Base-by-base conservation (phyloP, 768 basidiomycete species). In the Hysterangium stoloniferum region DNA sequence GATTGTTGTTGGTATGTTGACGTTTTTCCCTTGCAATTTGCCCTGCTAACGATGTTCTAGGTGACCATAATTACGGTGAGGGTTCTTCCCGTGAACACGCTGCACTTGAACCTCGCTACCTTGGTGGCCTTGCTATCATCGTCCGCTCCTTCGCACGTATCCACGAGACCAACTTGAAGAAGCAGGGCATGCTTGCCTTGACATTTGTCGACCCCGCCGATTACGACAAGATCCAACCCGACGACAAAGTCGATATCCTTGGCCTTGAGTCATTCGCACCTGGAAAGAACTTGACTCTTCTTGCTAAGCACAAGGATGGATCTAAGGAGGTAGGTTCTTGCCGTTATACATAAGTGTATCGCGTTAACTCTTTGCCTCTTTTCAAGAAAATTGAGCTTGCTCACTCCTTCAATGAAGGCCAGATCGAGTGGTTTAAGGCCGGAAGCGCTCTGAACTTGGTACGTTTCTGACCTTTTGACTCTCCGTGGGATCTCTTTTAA, bases 391-490 rank as follows among this genome's bases (percentile, higher is more conserved):
- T 95, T 57, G 42, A 76, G 19, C 82, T 93, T 54, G 87, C 89
- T 22, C 92, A 96, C 69, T 87, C 90, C 11, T 97, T 96, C 77
- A 97, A 98, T 64, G 85, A 91, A 68, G 91, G 91, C 41, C 94
- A 96, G 71, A 94, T 96, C 63, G 90, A 79, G 59, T 96, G 95
- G 94, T 97, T 96, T 83, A 94, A 93, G 77, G 92, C 92, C 61
- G 95, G 95, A 35, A 91, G 87, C 57, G 90, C 91, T 15, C 80
- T 95, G 47, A 93, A 94, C 77, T 62, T 92, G 70, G 85, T 89
- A 52, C 20, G 56, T 54, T 1, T 28, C 27, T 22, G 6, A 42
- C 19, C 29, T n/a, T n/a, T n/a, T n/a, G n/a, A n/a, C n/a, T n/a
- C n/a, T n/a, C n/a, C n/a, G n/a, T n/a, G n/a, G n/a, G n/a, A n/a